Percentiles rank a stretch among this genome's conserved stretches.
These are phyloP conservation scores for Serendipita sp. DNA, from an alignment of 768 basidiomycete genomes.

Conservation along the genomic window DNA sequence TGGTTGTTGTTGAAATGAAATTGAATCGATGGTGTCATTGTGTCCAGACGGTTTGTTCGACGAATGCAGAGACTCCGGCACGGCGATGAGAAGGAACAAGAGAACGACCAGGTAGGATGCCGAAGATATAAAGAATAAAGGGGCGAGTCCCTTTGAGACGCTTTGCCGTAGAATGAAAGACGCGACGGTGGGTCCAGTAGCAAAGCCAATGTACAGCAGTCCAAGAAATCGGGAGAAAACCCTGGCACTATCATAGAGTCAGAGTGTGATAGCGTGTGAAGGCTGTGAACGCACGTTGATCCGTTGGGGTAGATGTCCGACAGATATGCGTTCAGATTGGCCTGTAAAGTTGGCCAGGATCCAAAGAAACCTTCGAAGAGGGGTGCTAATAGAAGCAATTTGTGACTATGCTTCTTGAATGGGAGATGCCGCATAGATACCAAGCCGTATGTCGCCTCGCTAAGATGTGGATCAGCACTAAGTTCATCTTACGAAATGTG, in stretches of 20 bases:
- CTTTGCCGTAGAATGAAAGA: slow-evolving; percentile 28
- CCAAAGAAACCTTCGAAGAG: slow-evolving; percentile 68
- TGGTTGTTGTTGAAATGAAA: slow-evolving; percentile 19
- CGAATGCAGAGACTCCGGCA: slow-evolving; percentile 33
- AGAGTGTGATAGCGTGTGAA: neutral
- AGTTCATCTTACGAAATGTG: slow-evolving; percentile 21
- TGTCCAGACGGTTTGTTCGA: neutral
- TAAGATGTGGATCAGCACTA: slow-evolving; percentile 20
- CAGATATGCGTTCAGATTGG: slow-evolving; percentile 50
- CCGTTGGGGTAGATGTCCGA: slow-evolving; percentile 73
- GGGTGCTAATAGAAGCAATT: slow-evolving; percentile 61
- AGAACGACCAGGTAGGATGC: slow-evolving; percentile 33
- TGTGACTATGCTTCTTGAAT: slow-evolving; percentile 50
- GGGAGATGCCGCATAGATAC: slow-evolving; percentile 50
- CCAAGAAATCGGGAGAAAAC: slow-evolving; percentile 49
- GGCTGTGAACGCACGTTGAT: slow-evolving; percentile 25
- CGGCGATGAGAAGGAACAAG: slow-evolving; percentile 41
- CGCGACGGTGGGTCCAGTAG: slow-evolving; percentile 61
- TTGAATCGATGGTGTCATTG: slow-evolving; percentile 13
- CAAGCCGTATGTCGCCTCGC: slow-evolving; percentile 67
- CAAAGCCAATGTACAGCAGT: slow-evolving; percentile 60
- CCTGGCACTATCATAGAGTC: slow-evolving; percentile 28
- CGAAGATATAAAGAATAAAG: slow-evolving; percentile 38
- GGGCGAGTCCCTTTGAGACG: slow-evolving; percentile 26
- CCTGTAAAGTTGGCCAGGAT: slow-evolving; percentile 53